These are phyloP conservation scores for Microcyclospora pomicola DNA, from an alignment of 2,329 filamentous ascomycete genomes.

Conservation along the genomic window DNA sequence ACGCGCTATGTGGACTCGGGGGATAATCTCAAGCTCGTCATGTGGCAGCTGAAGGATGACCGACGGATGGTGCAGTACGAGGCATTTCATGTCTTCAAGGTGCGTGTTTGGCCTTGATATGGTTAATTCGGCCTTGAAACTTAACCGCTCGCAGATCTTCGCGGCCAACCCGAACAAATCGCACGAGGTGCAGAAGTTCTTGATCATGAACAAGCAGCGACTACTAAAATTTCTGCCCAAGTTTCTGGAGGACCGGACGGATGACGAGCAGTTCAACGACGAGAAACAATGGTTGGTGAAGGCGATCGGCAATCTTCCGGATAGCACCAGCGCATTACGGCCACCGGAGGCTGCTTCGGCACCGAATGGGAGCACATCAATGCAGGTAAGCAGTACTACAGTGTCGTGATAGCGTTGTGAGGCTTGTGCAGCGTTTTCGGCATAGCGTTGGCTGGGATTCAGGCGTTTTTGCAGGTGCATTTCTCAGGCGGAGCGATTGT, in stretches of 20 bases:
- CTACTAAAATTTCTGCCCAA: conserved; percentile 77
- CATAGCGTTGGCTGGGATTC: too few relatives aligned
- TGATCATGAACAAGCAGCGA: conserved; percentile 91
- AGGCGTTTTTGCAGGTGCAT: too few relatives aligned
- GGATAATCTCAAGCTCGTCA: conserved; percentile 93
- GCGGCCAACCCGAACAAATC: conserved; percentile 98
- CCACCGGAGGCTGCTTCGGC: conserved; percentile 3
- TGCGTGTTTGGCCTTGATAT: conserved; percentile 17
- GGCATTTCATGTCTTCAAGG: conserved; percentile 97
- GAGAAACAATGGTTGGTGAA: conserved; percentile 95
- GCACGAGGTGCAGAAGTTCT: conserved; percentile 84
- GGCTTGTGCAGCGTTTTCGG: too few relatives aligned
- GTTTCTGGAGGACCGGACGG: conserved; percentile 86
- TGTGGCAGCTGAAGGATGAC: conserved; percentile 92
- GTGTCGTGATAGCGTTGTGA: too few relatives aligned
- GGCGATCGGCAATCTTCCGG: conserved; percentile 49
- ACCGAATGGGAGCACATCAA: not conserved
- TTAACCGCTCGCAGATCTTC: conserved; percentile 53
- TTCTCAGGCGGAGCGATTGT: too few relatives aligned
- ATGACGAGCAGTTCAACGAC: conserved; percentile 97
- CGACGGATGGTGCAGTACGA: conserved; percentile 99
- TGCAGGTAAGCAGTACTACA: too few relatives aligned
- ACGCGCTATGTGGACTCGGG: conserved; percentile 90
- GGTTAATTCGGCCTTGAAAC: not conserved
- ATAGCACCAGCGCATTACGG: conserved; percentile 14